Evolutionary conservation across 768 basidiomycete species (phyloP).

Genomic region (Tulasnella sp.): DNA sequence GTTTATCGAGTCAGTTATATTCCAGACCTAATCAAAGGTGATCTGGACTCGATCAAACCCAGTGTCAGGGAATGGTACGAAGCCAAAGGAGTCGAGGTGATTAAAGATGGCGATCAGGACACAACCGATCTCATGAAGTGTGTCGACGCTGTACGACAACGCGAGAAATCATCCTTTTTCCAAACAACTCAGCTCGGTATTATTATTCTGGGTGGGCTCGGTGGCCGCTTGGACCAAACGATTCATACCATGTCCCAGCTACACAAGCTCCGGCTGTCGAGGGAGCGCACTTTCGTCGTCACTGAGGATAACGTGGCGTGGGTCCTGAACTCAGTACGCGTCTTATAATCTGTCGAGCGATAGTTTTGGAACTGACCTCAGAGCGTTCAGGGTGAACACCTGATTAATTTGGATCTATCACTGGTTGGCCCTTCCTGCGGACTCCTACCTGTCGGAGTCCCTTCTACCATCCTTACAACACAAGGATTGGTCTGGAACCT

Average conservation of each 20-base stretch:
- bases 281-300: slow-evolving; percentile 56
- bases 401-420: slow-evolving; percentile 60
- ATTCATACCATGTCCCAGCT: slow-evolving; percentile 79
- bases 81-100: slow-evolving; percentile 50
- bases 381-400: slow-evolving; percentile 62
- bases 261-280: slow-evolving; percentile 59
- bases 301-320: slow-evolving; percentile 90
- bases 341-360: background rate
- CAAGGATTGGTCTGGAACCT: slow-evolving; percentile 84
- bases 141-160: slow-evolving; percentile 28
- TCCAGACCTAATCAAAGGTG: slow-evolving; percentile 87
- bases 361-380: background rate
- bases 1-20: slow-evolving; percentile 40
- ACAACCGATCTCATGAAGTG: slow-evolving; percentile 98
- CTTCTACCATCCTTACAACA: slow-evolving; percentile 66
- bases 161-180: background rate
- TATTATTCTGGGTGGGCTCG: slow-evolving; percentile 76
- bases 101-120: slow-evolving; percentile 61
- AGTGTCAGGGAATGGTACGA: slow-evolving; percentile 67
- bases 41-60: slow-evolving; percentile 75
- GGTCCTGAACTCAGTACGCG: slow-evolving; percentile 64
- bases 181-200: slow-evolving; percentile 44
- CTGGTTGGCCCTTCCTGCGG: slow-evolving; percentile 84
- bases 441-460: slow-evolving; percentile 83
- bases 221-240: slow-evolving; percentile 90